Conservation (phyloP, 768 basidiomycete species). For the Mycena kentingensis region DNA sequence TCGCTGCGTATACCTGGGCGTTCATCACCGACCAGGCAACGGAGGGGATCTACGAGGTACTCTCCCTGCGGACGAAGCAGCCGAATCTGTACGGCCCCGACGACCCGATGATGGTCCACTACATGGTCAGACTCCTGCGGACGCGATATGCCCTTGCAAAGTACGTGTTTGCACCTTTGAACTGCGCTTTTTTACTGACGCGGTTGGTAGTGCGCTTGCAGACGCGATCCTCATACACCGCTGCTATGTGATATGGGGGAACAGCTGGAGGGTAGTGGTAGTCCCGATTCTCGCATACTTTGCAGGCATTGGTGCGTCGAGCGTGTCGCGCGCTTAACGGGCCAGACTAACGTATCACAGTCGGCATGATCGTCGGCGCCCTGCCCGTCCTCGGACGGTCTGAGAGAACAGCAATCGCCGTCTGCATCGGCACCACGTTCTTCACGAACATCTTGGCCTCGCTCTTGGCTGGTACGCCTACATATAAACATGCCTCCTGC, state of each 20-base stretch:
- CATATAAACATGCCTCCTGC: neutral
- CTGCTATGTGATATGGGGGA: constrained; percentile 6
- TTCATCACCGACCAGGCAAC: constrained; percentile 7
- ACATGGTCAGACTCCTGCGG: neutral
- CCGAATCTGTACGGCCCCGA: constrained; percentile 6
- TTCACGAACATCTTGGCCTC: constrained; percentile 4
- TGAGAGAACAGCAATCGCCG: neutral
- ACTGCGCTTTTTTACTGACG: neutral
- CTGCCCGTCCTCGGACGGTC: constrained; percentile 2
- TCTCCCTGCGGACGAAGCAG: constrained; percentile 3
- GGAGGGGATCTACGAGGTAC: constrained; percentile 10
- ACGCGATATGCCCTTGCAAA: constrained; percentile 2
- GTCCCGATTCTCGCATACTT: neutral
- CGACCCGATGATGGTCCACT: constrained; percentile 6
- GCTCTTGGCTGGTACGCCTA: neutral
- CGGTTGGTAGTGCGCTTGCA: neutral
- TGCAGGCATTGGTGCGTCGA: neutral
- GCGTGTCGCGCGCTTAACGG: neutral
- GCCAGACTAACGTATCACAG: neutral
- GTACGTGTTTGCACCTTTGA: neutral
- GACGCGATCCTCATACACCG: constrained; percentile 3
- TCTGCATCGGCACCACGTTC: constrained; percentile 1
- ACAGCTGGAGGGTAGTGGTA: neutral
- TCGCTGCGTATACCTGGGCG: constrained; percentile 10
- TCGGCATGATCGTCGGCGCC: neutral